phyloP scores from a whole-genome alignment of 2,329 filamentous ascomycete genomes.

The Penicillium vulpinum region DNA sequence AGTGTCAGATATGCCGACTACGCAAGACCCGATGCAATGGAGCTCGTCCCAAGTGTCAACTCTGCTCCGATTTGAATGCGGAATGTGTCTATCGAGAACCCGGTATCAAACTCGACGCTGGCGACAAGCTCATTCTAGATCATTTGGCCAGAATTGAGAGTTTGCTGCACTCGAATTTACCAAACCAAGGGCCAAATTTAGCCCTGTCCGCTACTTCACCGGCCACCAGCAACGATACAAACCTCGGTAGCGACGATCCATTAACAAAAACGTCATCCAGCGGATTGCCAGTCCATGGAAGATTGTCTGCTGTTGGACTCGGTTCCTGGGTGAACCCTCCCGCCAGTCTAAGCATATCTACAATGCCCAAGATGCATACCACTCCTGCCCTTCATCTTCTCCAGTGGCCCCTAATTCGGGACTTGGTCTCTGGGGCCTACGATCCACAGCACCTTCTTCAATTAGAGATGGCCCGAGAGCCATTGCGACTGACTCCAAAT shows the following conservation, averaged over 20 bases:
- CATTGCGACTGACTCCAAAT: constrained; percentile 60
- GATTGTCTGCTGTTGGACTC: constrained; percentile 63
- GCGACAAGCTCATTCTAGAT: constrained; percentile 82
- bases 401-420: constrained; percentile 75
- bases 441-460: constrained; percentile 80
- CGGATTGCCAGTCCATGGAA: constrained; percentile 13
- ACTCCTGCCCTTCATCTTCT: constrained; percentile 69
- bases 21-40: constrained; percentile 79
- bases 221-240: constrained; percentile 64
- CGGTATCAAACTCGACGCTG: constrained; percentile 81
- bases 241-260: constrained; percentile 58
- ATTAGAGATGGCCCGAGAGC: constrained; percentile 75
- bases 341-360: constrained; percentile 66
- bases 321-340: constrained; percentile 67
- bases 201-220: constrained; percentile 61
- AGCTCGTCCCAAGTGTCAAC: constrained; percentile 77
- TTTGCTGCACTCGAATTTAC: constrained; percentile 70
- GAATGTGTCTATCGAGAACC: constrained; percentile 84
- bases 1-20: constrained; percentile 81
- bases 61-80: constrained; percentile 77
- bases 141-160: constrained; percentile 75
- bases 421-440: constrained; percentile 73
- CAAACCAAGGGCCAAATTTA: constrained; percentile 30
- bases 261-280: constrained; percentile 39
- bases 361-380: constrained; percentile 82